A percentile compares a stretch with the other conserved stretches of the same genome.
phyloP scores from a whole-genome alignment of 805 yeast species.

The Wickerhamomyces alni region DNA sequence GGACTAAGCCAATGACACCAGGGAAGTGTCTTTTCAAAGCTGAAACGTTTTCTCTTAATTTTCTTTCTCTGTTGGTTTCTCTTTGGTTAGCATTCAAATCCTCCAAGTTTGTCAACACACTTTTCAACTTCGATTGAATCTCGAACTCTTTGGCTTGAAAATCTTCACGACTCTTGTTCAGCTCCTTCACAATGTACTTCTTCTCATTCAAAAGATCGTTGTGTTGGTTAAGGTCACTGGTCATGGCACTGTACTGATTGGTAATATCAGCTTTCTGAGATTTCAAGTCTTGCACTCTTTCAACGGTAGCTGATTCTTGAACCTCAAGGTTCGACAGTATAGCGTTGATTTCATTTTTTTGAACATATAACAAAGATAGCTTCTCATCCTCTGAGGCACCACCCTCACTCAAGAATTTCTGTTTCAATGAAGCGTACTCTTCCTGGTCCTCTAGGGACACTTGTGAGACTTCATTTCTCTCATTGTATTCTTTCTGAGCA shows the following conservation, averaged over 20 bases:
- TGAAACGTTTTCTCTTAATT: slow-evolving; percentile 65
- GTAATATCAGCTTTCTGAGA: slow-evolving; percentile 26
- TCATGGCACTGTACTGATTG: slow-evolving; percentile 15
- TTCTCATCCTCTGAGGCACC: slow-evolving; percentile 50
- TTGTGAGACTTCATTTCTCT: slow-evolving; percentile 27
- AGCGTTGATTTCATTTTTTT: slow-evolving; percentile 36
- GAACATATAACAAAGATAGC: slow-evolving; percentile 33
- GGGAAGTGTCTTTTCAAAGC: slow-evolving; percentile 70
- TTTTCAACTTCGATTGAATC: slow-evolving; percentile 58
- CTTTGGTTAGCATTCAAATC: slow-evolving; percentile 72
- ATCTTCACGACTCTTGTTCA: slow-evolving; percentile 34
- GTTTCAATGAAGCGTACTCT: slow-evolving; percentile 56
- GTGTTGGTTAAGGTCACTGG: slow-evolving; percentile 22
- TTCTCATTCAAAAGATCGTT: slow-evolving; percentile 33
- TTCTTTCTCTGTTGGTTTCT: slow-evolving; percentile 66
- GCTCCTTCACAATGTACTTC: slow-evolving; percentile 32
- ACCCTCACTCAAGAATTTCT: slow-evolving; percentile 49
- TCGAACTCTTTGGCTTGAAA: slow-evolving; percentile 45
- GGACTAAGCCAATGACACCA: slow-evolving; percentile 76
- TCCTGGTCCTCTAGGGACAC: slow-evolving; percentile 45
- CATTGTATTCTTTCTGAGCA: slow-evolving; percentile 31
- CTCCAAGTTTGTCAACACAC: slow-evolving; percentile 52
- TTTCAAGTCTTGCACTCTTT: slow-evolving; percentile 30
- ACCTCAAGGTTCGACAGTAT: slow-evolving; percentile 32
- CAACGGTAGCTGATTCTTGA: slow-evolving; percentile 29